Evolutionary conservation across 1,284 basidiomycete species (phyloP), one percentile per base, ranked within the genome.

Genomic region (Trichosporon ovoides): DNA sequence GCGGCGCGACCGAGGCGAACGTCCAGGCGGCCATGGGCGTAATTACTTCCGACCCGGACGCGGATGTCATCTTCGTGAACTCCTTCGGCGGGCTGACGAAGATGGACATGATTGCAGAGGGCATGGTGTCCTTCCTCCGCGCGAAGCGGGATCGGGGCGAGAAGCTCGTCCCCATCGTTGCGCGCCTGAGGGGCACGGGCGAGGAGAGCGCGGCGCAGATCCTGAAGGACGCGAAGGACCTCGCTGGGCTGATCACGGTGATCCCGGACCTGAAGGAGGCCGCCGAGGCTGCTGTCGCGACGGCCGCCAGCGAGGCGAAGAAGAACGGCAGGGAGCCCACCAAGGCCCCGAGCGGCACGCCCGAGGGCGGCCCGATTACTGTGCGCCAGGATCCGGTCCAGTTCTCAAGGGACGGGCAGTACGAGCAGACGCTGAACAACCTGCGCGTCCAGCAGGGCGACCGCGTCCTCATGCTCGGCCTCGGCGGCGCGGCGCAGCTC

Each of bases 381-480:
- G 22, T 20, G 10, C 55, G 36, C 14, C 22, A 38, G 3, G 7
- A 38, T 13, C 60, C 60, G 28, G 62, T 66, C 14, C 20, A 28
- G 10, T 63, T 63, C 57, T 59, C 59, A 6, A 53, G 55, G 7
- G 56, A 64, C 38, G 64, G 65, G n/a, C 63, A 94, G 77, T 63
- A 63, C 49, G 88, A 86, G 62, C 86, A 88, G 73, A 92, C 90
- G 53, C 86, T 90, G 70, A 81, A 83, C 73, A 95, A 94, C 80
- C 83, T 95, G 59, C 83, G 85, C 68, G 88, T 95, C 69, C 83
- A 88, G 76, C 88, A 91, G 74, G 89, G 94, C 78, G 92, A 93
- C 65, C 89, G 84, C 73, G 91, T 94, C 33, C 79, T 93, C 52
- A 88, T 88, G 69, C 90, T 93, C 73, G 90, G 91, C 19, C 53